phyloP scores from a whole-genome alignment of 2,329 filamentous ascomycete species.

The Didymella sp. region DNA sequence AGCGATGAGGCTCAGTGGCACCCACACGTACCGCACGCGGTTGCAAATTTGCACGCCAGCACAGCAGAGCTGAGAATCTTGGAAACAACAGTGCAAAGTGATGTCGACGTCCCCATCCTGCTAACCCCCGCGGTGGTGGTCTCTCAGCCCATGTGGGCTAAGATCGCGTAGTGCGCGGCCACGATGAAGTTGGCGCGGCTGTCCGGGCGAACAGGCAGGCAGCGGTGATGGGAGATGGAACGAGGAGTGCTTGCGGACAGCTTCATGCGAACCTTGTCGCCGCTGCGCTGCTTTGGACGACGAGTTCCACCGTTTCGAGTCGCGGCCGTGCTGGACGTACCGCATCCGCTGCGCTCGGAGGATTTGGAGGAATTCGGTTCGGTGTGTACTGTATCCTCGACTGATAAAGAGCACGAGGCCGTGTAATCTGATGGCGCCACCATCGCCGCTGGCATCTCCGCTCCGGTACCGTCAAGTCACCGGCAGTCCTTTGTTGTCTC shows the following conservation, averaged over 20 bases:
- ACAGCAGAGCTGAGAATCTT: background rate
- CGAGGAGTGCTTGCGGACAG: constrained; percentile 18
- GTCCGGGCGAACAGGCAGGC: constrained; percentile 17
- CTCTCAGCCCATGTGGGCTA: constrained; percentile 22
- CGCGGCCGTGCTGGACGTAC: constrained; percentile 32
- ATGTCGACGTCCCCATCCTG: constrained; percentile 9
- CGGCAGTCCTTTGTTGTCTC: constrained; percentile 25
- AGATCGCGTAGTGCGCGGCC: constrained; percentile 10
- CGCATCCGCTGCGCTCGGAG: constrained; percentile 30
- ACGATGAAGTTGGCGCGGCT: constrained; percentile 16
- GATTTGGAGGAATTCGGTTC: constrained; percentile 18
- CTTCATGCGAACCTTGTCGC: constrained; percentile 3
- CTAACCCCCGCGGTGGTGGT: constrained; percentile 5
- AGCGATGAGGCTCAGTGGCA: constrained; percentile 13
- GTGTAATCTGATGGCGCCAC: constrained; percentile 13
- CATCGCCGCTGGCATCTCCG: constrained; percentile 9
- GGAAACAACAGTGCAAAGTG: constrained; percentile 7
- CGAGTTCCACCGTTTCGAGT: constrained; percentile 36
- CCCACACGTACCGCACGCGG: background rate
- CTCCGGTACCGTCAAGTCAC: constrained; percentile 20
- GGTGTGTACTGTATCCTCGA: constrained; percentile 11
- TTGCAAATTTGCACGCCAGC: constrained; percentile 7
- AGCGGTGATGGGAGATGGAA: constrained; percentile 16
- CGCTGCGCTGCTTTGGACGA: constrained; percentile 7
- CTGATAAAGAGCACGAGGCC: constrained; percentile 31